Evolutionary conservation across 2,329 filamentous ascomycete species (phyloP), one percentile per base, ranked within the genome.

Genomic region (Mycogone perniciosa): DNA sequence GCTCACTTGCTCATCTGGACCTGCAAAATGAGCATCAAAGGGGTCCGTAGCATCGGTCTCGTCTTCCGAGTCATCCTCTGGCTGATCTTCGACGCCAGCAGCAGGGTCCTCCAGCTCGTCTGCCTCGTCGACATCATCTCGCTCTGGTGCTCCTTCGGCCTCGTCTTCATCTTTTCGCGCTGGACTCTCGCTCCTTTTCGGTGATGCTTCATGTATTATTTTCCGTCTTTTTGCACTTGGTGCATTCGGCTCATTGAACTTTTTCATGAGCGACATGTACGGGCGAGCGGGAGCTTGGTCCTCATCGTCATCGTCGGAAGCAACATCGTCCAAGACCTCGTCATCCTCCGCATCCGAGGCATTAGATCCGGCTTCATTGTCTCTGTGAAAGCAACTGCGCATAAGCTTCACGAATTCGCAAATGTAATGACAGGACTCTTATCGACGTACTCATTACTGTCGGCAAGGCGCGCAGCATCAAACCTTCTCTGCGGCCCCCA

Each of bases 11-110:
- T 86, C 80, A 42, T 91, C 79, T 0, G 84, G 81, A 39, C 76
- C 76, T 33, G 82, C 80, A 64, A 95, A 95, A 68, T 96, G 92
- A 6, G 74, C 70, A 56, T 93, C 86, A 62, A 95, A 96, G 0
- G 89, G 86, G 65, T 95, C 88, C 2, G 67, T 70, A 30, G 71
- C 65, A 56, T 81, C 74, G 44, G 77, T 74, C 10, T 78, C 74
- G 40, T 80, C 77, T 44, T 75, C 73, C 20, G 76, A 76, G 7
- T 72, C 67, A 29, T 43, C 64, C 9, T 68, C 57, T n/a, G 54
- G 41, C 29, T 62, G 54, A 5, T 66, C 65, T 11, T 65, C 64
- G 3, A 50, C 26, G 5, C 47, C 55, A 5, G 46, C 39, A 7
- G 49, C 51, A 5, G 53, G 33, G 11, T 56, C 52, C 26, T 56